A percentile compares a stretch with the other conserved stretches of the same genome.
Evolutionary conservation across 2,329 filamentous ascomycete genomes (phyloP).

Genomic region (Chrysoporthe cubensis): DNA sequence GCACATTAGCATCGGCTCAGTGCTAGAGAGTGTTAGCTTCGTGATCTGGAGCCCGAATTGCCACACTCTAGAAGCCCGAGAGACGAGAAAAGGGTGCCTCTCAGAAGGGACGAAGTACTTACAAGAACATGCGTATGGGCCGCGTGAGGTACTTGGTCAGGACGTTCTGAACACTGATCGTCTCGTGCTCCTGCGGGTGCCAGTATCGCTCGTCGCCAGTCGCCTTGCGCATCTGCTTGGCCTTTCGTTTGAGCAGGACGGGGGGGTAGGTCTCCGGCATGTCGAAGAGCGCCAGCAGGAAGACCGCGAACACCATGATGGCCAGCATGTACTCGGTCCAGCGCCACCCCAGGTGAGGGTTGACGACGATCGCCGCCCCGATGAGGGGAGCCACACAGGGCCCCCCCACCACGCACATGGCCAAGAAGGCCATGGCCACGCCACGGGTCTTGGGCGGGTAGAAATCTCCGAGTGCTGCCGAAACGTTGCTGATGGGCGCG

Average conservation of each 20-base stretch:
- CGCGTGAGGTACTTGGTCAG: slow-evolving; percentile 37
- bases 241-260: slow-evolving; percentile 39
- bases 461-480: slow-evolving; percentile 49
- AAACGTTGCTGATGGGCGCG: slow-evolving; percentile 47
- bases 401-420: slow-evolving; percentile 31
- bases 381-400: slow-evolving; percentile 47
- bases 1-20: slow-evolving; percentile 51
- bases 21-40: slow-evolving; percentile 27
- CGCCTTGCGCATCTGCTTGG: slow-evolving; percentile 43
- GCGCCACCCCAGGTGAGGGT: slow-evolving; percentile 45
- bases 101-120: background rate
- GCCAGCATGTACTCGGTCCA: slow-evolving; percentile 50
- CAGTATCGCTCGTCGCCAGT: slow-evolving; percentile 47
- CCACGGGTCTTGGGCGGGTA: slow-evolving; percentile 39
- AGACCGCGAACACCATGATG: slow-evolving; percentile 42
- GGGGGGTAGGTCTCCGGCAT: slow-evolving; percentile 43
- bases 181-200: slow-evolving; percentile 49
- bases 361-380: slow-evolving; percentile 42
- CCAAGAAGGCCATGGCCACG: slow-evolving; percentile 38
- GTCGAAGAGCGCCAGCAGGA: slow-evolving; percentile 34
- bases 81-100: too few species aligned
- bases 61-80: too few species aligned
- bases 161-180: slow-evolving; percentile 41
- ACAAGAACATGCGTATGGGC: slow-evolving; percentile 47
- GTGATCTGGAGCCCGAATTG: background rate